Conservation (phyloP, 2,329 filamentous ascomycete species). For the Pestalotiopsis sp. region DNA sequence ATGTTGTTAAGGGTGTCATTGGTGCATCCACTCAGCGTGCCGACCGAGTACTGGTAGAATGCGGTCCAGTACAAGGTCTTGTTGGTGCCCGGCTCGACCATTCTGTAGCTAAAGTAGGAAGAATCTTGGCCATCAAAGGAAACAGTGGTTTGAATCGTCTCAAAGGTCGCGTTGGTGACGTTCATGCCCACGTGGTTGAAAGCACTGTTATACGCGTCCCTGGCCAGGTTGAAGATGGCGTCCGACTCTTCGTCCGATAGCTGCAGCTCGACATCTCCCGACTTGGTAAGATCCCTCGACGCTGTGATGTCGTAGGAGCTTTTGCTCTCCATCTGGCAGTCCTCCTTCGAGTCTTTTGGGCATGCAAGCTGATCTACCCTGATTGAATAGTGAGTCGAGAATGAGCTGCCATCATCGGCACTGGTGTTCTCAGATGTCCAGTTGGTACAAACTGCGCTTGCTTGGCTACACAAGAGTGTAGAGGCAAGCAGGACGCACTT, state of each 20-base stretch:
- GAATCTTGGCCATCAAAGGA: background rate
- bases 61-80: conserved; percentile 5
- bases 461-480: background rate
- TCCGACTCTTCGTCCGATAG: background rate
- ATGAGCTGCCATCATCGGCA: background rate
- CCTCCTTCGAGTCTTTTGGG: background rate
- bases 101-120: background rate
- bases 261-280: background rate
- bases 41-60: conserved; percentile 3
- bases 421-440: background rate
- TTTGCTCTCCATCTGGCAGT: background rate
- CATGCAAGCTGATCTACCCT: background rate
- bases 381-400: background rate
- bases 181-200: background rate
- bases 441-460: background rate
- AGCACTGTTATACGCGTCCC: conserved; percentile 2
- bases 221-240: conserved; percentile 12
- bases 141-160: background rate
- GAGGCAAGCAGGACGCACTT: background rate
- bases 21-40: conserved; percentile 2
- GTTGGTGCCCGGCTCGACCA: conserved; percentile 6
- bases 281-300: background rate
- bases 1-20: conserved; percentile 15
- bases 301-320: conserved; percentile 9
- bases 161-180: background rate